phyloP scores from a whole-genome alignment of 257 asterid genomes.

The Primulina eburnea region DNA sequence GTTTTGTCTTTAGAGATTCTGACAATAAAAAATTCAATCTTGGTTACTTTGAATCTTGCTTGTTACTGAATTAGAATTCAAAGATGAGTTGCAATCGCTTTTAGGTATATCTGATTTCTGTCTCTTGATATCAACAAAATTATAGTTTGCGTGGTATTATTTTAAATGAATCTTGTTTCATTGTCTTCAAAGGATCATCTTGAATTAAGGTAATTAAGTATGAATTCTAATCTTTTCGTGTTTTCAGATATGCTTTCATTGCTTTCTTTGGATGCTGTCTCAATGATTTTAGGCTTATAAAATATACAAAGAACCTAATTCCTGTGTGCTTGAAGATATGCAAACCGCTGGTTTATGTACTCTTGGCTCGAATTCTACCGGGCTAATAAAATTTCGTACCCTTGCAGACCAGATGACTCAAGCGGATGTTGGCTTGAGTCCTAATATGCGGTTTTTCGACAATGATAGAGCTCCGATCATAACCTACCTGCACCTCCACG shows the following conservation, averaged over 20 bases:
- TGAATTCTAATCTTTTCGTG: not conserved
- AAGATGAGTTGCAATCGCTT: not conserved
- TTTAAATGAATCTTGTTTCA: not conserved
- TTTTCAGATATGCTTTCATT: not conserved
- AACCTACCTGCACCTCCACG: conserved; percentile 61
- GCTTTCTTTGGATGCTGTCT: not conserved
- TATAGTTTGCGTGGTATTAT: not conserved
- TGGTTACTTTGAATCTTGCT: not conserved
- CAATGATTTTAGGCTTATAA: not conserved
- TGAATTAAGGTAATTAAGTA: not conserved
- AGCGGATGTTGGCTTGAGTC: conserved; percentile 58
- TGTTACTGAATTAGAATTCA: not conserved
- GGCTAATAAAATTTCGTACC: conserved; percentile 4
- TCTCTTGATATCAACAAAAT: not conserved
- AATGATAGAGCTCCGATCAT: conserved; percentile 45
- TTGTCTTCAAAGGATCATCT: conserved; percentile 10
- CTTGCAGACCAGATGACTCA: conserved; percentile 61
- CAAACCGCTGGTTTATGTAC: not conserved
- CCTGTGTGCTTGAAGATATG: not conserved
- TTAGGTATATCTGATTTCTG: not conserved
- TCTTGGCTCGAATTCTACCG: not conserved
- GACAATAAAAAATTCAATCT: not conserved
- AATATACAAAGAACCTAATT: not conserved
- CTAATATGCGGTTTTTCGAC: conserved; percentile 56
- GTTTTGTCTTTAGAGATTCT: not conserved